Evolutionary conservation across 768 basidiomycete species (phyloP), one percentile per base, ranked within the genome.

Genomic region (Mycena belliarum): DNA sequence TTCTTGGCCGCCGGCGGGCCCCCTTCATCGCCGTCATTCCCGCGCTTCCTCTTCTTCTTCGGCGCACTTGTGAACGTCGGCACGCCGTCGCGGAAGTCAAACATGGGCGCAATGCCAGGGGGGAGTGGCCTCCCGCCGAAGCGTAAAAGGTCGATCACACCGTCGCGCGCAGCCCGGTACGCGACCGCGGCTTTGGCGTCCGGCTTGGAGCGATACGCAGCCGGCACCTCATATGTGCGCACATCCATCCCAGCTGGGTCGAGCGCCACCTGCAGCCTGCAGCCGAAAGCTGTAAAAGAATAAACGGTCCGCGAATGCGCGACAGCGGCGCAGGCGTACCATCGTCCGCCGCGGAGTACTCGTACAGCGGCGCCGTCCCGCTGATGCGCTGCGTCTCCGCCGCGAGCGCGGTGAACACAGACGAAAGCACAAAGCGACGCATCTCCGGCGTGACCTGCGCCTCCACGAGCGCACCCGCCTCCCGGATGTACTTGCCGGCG

Each of bases 121-220:
- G 82, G 80, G 12, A 74, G 67, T 0, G 70, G 67, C 37, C 66
- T 61, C 24, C 84, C 84, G 24, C 69, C 75, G 64, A 82, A 85
- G n/a, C 82, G 79, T 23, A 89, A 66, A 43, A 86, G 78, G 57
- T 89, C 86, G 40, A 89, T 67, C 18, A 76, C 73, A 11, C 88
- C 87, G 59, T 79, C 69, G 59, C 83, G 73, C 16, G 78, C 81
- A 3, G 86, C 88, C 3, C 70, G 69, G 52, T 75, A 76, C 1
- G 79, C 72, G 12, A 81, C 86, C 15, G 83, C 86, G 16, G 77
- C 72, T 67, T 81, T 87, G 6, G 88, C 88, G 59, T 90, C 88
- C 16, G 74, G 73, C 63, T 84, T 85, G 26, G 72, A 80, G 40
- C 79, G 75, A 66, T 86, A 88, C 55, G 82, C 76, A 10, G 73